Evolutionary conservation across 768 basidiomycete genomes (phyloP).

Genomic region (Coprinopsis marcescibilis): DNA sequence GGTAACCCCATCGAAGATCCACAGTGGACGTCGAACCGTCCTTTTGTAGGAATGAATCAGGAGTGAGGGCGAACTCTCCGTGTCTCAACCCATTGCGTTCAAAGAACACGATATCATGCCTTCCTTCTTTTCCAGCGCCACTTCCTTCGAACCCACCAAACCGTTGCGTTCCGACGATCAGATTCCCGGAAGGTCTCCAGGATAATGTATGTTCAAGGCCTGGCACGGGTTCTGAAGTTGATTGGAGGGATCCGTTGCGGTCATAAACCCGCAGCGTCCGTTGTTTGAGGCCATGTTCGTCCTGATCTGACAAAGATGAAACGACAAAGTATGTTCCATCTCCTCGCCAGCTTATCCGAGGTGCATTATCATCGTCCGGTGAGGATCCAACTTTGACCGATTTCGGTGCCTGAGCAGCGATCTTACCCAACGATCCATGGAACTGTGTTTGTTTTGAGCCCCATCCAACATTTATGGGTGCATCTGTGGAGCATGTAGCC

Average conservation of each 20-base stretch:
- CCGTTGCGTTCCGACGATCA: slow-evolving; percentile 77
- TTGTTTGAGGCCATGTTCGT: slow-evolving; percentile 24
- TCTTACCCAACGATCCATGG: slow-evolving; percentile 90
- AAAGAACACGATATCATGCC: slow-evolving; percentile 88
- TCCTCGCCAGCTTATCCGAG: slow-evolving; percentile 89
- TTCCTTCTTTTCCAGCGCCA: slow-evolving; percentile 56
- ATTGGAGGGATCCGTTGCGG: slow-evolving; percentile 65
- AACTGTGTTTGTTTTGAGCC: slow-evolving; percentile 96
- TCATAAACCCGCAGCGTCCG: slow-evolving; percentile 72
- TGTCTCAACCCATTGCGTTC: slow-evolving; percentile 93
- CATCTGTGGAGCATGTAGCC: slow-evolving; percentile 41
- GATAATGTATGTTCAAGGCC: slow-evolving; percentile 75
- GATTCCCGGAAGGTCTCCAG: slow-evolving; percentile 87
- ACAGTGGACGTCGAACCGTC: slow-evolving; percentile 25
- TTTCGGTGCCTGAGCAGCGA: slow-evolving; percentile 56
- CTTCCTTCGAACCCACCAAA: slow-evolving; percentile 69
- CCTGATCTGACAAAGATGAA: slow-evolving; percentile 55
- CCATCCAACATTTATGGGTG: slow-evolving; percentile 96
- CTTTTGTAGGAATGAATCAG: slow-evolving; percentile 28
- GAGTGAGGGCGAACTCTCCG: slow-evolving; percentile 73
- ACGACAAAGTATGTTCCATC: slow-evolving; percentile 88
- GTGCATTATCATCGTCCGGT: slow-evolving; percentile 64
- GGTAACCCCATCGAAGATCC: slow-evolving; percentile 55
- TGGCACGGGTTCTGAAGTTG: slow-evolving; percentile 77
- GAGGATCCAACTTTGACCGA: slow-evolving; percentile 41